Evolutionary conservation across 2,329 filamentous ascomycete species (phyloP).

Genomic region (Fusarium marasasianum): DNA sequence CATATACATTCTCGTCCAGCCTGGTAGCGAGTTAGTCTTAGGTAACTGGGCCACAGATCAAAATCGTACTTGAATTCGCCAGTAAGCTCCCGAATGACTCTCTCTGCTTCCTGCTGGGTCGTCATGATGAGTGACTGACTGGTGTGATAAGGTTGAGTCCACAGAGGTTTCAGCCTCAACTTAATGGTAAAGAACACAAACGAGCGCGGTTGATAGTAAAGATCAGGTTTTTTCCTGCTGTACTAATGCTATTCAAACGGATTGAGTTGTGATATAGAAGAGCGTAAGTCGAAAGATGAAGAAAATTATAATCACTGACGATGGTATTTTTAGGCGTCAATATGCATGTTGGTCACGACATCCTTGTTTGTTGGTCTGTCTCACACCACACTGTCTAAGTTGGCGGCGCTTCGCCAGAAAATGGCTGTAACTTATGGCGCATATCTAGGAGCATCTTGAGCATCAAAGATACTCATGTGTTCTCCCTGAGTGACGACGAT

Average conservation of each 20-base stretch:
- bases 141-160: too few species aligned
- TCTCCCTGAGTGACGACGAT: not conserved
- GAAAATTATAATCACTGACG: not conserved
- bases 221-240: fast-evolving
- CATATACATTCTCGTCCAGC: fast-evolving
- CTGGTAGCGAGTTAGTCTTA: fast-evolving
- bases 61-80: not conserved
- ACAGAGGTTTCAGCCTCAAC: too few species aligned
- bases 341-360: not conserved
- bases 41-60: fast-evolving
- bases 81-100: not conserved
- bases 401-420: not conserved
- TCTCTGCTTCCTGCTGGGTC: fast-evolving
- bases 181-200: too few species aligned
- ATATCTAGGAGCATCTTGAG: not conserved
- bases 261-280: not conserved
- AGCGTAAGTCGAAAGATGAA: not conserved
- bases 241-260: fast-evolving
- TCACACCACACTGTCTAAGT: fast-evolving
- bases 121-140: not conserved
- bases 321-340: not conserved
- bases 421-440: not conserved
- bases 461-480: not conserved
- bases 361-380: not conserved
- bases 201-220: not conserved